Percentiles rank a stretch among this genome's conserved stretches.
These are phyloP conservation scores for Hemisphaericaspora lyxosophila DNA, from an alignment of 1,139 yeast species.

Conservation along the genomic window DNA sequence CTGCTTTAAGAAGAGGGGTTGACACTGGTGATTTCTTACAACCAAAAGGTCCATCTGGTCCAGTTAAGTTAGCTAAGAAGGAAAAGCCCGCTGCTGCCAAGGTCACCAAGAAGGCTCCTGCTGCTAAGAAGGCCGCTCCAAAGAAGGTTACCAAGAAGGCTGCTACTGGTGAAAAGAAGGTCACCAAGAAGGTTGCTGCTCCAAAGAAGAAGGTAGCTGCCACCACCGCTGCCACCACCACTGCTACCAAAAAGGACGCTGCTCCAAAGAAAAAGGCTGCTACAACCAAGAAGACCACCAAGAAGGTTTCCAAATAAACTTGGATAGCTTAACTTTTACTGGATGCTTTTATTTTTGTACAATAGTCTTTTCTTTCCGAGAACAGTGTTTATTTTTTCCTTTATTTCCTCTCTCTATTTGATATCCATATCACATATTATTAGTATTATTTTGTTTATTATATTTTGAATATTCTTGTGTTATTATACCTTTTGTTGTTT, in stretches of 20 bases:
- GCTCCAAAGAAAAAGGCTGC: constrained; percentile 8
- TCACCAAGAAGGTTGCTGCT: constrained; percentile 18
- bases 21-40: constrained; percentile 73
- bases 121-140: constrained; percentile 10
- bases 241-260: constrained; percentile 11
- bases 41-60: constrained; percentile 86
- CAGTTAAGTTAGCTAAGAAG: constrained; percentile 60
- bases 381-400: background rate
- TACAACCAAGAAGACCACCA: constrained; percentile 18
- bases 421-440: background rate
- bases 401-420: background rate
- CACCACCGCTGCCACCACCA: constrained; percentile 26
- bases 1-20: constrained; percentile 81
- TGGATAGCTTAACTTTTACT: too few species aligned
- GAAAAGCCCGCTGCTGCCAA: constrained; percentile 18
- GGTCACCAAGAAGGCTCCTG: constrained; percentile 15
- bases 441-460: constrained; percentile 1
- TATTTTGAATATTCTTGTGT: constrained; percentile 4
- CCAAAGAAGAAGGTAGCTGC: constrained; percentile 24
- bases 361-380: background rate
- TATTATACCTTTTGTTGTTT: constrained; percentile 5
- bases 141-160: constrained; percentile 21
- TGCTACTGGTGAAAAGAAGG: constrained; percentile 15
- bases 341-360: constrained; percentile 4
- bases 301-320: constrained; percentile 14